Evolutionary conservation across 2,329 filamentous ascomycete species (phyloP).

Genomic region (Westerdykella aurantiaca): DNA sequence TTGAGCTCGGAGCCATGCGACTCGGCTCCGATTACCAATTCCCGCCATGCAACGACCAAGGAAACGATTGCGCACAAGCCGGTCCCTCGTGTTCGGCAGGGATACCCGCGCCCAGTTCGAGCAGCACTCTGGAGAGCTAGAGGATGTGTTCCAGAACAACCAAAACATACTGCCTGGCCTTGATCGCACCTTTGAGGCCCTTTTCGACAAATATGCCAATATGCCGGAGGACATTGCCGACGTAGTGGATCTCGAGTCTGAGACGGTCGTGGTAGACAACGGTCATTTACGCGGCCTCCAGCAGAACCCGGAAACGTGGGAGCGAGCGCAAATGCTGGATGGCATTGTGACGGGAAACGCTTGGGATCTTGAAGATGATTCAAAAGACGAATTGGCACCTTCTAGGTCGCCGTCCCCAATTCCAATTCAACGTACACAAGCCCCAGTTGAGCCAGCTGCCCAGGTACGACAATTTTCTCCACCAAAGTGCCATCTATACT

Average conservation of each 20-base stretch:
- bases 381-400: constrained; percentile 29
- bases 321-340: constrained; percentile 15
- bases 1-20: not conserved
- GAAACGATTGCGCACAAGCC: constrained; percentile 53
- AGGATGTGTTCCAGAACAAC: constrained; percentile 33
- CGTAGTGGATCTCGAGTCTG: constrained; percentile 79
- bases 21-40: not conserved
- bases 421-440: not conserved
- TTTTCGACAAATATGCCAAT: constrained; percentile 80
- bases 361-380: constrained; percentile 11
- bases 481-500: no score
- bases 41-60: constrained; percentile 51
- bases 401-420: constrained; percentile 6
- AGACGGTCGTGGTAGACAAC: constrained; percentile 81
- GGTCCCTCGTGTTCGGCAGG: constrained; percentile 9
- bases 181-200: constrained; percentile 68
- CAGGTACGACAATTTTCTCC: not conserved
- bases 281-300: constrained; percentile 67
- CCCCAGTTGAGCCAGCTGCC: not conserved
- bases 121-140: constrained; percentile 13
- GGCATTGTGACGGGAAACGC: constrained; percentile 23
- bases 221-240: constrained; percentile 82
- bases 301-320: constrained; percentile 8
- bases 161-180: constrained; percentile 4
- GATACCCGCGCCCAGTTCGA: no score